Conservation (phyloP, 164 flowering plant species). For the Kalanchoe fedtschenkoi region DNA sequence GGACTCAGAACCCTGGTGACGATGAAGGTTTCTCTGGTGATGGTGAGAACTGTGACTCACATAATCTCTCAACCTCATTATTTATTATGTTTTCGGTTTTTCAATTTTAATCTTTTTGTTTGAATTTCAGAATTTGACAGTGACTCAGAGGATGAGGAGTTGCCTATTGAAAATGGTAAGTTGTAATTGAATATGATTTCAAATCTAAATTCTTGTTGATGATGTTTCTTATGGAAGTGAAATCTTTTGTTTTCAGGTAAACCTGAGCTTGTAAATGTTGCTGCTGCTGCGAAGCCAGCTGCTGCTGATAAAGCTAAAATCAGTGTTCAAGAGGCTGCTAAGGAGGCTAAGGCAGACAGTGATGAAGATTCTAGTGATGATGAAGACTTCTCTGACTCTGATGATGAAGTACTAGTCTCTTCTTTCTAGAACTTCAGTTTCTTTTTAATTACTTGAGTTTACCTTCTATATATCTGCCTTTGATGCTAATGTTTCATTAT, state of each 20-base stretch:
- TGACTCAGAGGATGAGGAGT: constrained; percentile 18
- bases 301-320: constrained; percentile 15
- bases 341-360: constrained; percentile 20
- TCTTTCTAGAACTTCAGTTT: too few relatives aligned
- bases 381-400: constrained; percentile 13
- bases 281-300: constrained; percentile 7
- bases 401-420: too few relatives aligned
- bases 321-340: constrained; percentile 19
- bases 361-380: constrained; percentile 13
- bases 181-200: constrained; percentile 27
- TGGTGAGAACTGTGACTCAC: constrained; percentile 7
- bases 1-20: constrained; percentile 11
- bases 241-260: constrained; percentile 17
- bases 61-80: constrained; percentile 1
- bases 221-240: not conserved
- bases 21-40: constrained; percentile 28
- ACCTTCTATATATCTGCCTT: not conserved
- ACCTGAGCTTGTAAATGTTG: constrained; percentile 10
- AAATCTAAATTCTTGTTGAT: not conserved
- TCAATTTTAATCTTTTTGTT: not conserved
- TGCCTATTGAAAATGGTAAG: constrained; percentile 15
- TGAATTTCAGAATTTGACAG: constrained; percentile 16
- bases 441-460: not conserved
- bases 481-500: not conserved
- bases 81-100: not conserved